Percentiles rank a stretch among this genome's conserved stretches.
These are phyloP conservation scores for Stephania cephalantha DNA, from an alignment of 164 flowering plant species.

Conservation along the genomic window DNA sequence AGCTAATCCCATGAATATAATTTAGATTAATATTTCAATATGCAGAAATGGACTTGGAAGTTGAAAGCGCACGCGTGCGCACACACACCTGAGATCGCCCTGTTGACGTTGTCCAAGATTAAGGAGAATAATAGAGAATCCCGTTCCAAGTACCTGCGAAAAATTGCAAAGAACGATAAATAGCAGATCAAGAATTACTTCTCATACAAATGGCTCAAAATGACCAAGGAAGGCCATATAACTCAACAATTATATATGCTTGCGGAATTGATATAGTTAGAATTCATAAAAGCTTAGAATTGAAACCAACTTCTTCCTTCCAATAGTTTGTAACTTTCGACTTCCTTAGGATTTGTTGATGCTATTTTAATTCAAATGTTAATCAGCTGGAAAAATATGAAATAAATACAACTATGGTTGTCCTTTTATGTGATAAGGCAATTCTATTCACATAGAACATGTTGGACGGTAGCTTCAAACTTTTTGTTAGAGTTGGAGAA, in stretches of 20 bases:
- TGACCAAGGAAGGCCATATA: background rate
- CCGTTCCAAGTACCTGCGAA: conserved; percentile 89
- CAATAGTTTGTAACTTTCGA: background rate
- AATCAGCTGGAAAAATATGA: background rate
- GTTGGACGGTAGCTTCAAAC: too few species aligned
- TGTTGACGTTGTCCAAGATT: conserved; percentile 86
- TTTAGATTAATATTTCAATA: background rate
- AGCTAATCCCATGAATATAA: background rate
- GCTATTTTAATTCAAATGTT: background rate
- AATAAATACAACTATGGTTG: background rate
- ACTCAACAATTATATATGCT: background rate
- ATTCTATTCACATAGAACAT: background rate
- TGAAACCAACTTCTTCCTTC: background rate
- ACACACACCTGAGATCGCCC: conserved; percentile 75
- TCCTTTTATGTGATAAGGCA: background rate
- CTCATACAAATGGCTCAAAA: background rate
- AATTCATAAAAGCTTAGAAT: background rate
- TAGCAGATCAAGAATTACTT: background rate
- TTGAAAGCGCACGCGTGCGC: background rate
- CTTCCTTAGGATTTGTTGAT: too few species aligned
- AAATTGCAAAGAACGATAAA: conserved; percentile 1
- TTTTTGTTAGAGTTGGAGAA: too few species aligned
- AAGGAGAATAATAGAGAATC: conserved; percentile 63
- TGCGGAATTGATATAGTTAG: background rate
- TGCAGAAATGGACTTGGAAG: background rate